phyloP scores from a whole-genome alignment of 257 asterid species.

The Eucommia ulmoides region DNA sequence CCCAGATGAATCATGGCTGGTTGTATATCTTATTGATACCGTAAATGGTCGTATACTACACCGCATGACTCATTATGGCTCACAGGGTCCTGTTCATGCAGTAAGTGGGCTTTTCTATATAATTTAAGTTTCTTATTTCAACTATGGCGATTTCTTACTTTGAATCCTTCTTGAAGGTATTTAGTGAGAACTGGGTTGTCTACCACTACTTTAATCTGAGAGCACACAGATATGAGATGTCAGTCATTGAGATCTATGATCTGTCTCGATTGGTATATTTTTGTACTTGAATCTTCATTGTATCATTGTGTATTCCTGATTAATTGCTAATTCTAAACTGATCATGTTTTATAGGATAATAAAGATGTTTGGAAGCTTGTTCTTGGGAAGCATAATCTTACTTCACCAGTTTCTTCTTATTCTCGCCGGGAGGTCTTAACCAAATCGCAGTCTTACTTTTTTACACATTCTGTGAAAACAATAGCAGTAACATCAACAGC shows the following conservation, averaged over 20 bases:
- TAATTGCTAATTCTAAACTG: constrained; percentile 10
- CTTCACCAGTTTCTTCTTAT: constrained; percentile 78
- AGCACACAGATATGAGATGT: constrained; percentile 97
- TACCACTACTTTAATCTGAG: constrained; percentile 96
- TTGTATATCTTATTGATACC: constrained; percentile 77
- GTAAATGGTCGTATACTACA: constrained; percentile 88
- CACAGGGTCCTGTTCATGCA: constrained; percentile 89
- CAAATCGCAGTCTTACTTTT: constrained; percentile 83
- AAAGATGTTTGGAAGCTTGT: constrained; percentile 86
- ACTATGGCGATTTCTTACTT: background rate
- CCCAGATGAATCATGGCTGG: constrained; percentile 86
- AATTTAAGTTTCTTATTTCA: constrained; percentile 1
- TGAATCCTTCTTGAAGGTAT: constrained; percentile 39
- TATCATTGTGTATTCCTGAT: constrained; percentile 4
- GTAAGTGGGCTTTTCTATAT: constrained; percentile 40
- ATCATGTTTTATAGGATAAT: constrained; percentile 55
- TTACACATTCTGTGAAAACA: constrained; percentile 66
- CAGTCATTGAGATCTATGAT: constrained; percentile 94
- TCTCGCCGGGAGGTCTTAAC: constrained; percentile 79
- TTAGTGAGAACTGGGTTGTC: constrained; percentile 96
- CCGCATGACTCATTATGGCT: constrained; percentile 86
- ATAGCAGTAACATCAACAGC: constrained; percentile 86
- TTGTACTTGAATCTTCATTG: constrained; percentile 14
- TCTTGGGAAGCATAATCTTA: constrained; percentile 80
- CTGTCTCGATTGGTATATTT: constrained; percentile 86